Evolutionary conservation across 1,284 basidiomycete genomes (phyloP).

Genomic region (Ceratobasidium sp.): DNA sequence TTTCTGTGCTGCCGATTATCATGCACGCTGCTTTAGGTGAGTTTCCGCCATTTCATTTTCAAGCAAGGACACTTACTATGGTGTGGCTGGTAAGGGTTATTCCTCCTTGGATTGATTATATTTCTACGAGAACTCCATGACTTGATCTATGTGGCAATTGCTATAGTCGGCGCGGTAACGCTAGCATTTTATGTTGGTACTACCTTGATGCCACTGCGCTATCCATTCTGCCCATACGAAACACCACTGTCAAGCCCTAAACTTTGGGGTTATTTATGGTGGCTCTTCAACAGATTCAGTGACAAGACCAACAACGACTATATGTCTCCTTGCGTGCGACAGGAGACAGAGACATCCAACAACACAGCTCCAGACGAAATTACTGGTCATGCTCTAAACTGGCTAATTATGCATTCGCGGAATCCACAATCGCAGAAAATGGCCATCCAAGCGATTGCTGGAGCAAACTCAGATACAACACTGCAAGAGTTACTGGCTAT

Average conservation of each 20-base stretch:
- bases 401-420: conserved; percentile 1
- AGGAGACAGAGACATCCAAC: background rate
- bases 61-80: background rate
- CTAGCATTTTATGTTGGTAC: background rate
- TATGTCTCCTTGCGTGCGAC: background rate
- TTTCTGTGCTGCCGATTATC: background rate
- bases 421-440: background rate
- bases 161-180: background rate
- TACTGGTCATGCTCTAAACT: background rate
- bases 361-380: background rate
- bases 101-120: background rate
- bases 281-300: background rate
- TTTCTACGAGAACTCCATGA: background rate
- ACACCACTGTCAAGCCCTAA: background rate
- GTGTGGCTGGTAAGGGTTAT: background rate
- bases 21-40: conserved; percentile 9
- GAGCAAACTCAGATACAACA: background rate
- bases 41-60: background rate
- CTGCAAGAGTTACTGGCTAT: background rate
- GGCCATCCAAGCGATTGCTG: background rate
- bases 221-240: background rate
- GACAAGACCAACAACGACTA: background rate
- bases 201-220: background rate
- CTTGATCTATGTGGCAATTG: background rate
- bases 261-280: background rate